Evolutionary conservation across 2,329 filamentous ascomycete genomes (phyloP).

Genomic region (Colletotrichum cuscutae): DNA sequence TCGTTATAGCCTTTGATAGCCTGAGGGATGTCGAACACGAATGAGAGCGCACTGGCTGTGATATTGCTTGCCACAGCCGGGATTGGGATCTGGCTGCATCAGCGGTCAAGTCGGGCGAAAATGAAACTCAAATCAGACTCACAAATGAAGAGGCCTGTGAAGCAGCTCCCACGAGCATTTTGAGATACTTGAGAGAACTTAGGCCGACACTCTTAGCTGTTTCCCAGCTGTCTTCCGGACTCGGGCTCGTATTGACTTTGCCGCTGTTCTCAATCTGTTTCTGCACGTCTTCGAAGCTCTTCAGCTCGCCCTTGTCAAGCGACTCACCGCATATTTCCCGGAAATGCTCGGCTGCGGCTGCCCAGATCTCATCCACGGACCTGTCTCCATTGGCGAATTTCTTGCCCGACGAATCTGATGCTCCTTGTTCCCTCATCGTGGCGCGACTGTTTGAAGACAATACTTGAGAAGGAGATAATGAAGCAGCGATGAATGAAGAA

Average conservation of each 20-base stretch:
- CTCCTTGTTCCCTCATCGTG: neutral
- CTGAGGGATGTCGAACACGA: neutral
- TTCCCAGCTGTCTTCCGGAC: neutral
- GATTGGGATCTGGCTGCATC: neutral
- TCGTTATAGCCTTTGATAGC: neutral
- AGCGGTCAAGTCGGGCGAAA: neutral
- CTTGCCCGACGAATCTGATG: neutral
- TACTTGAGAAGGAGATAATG: neutral
- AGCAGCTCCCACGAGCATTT: neutral
- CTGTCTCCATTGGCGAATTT: neutral
- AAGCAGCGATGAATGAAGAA: neutral
- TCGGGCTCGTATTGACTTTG: neutral
- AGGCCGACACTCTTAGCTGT: neutral
- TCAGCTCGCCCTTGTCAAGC: neutral
- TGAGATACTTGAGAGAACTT: neutral
- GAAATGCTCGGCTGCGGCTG: neutral
- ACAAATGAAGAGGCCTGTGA: neutral
- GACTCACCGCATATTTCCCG: neutral
- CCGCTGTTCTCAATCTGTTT: neutral
- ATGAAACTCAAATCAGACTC: neutral
- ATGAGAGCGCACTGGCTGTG: neutral
- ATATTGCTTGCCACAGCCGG: neutral
- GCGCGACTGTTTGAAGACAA: fast-evolving
- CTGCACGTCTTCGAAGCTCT: neutral
- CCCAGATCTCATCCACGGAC: neutral